Evolutionary conservation across 805 yeast species (phyloP).

Genomic region (Zygosaccharomyces kombuchaensis): DNA sequence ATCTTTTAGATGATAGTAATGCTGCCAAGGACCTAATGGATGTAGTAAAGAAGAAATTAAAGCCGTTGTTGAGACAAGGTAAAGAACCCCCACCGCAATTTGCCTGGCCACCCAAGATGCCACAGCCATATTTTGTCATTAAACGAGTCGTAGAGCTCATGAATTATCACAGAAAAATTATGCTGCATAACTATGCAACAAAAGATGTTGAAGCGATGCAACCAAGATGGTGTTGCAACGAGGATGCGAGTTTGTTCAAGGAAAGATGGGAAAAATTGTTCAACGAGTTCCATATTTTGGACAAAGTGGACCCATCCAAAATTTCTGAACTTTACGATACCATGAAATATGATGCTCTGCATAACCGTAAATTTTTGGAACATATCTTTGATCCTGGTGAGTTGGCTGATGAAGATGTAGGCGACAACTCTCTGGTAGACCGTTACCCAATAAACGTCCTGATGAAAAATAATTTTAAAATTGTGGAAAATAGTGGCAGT

Average conservation of each 20-base stretch:
- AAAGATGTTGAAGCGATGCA: conserved; percentile 68
- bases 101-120: conserved; percentile 98
- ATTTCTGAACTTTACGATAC: conserved; percentile 96
- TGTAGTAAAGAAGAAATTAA: conserved; percentile 91
- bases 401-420: conserved; percentile 26
- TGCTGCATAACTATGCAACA: conserved; percentile 72
- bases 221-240: conserved; percentile 92
- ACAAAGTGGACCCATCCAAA: conserved; percentile 95
- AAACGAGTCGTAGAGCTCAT: conserved; percentile 91
- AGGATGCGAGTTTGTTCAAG: conserved; percentile 81
- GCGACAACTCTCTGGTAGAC: conserved; percentile 49
- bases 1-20: conserved; percentile 89
- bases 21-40: conserved; percentile 99
- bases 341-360: conserved; percentile 97
- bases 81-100: conserved; percentile 96
- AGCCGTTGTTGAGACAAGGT: conserved; percentile 91
- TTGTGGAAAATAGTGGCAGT: conserved; percentile 37
- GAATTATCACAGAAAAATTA: conserved; percentile 81
- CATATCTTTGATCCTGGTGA: conserved; percentile 68
- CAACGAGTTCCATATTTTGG: conserved; percentile 85
- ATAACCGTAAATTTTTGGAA: conserved; percentile 84
- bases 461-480: conserved; percentile 72
- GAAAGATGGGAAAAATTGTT: conserved; percentile 98
- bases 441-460: conserved; percentile 69
- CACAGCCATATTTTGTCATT: conserved; percentile 92